phyloP scores from a whole-genome alignment of 148 eudicot species.

The Limonium bicolor region DNA sequence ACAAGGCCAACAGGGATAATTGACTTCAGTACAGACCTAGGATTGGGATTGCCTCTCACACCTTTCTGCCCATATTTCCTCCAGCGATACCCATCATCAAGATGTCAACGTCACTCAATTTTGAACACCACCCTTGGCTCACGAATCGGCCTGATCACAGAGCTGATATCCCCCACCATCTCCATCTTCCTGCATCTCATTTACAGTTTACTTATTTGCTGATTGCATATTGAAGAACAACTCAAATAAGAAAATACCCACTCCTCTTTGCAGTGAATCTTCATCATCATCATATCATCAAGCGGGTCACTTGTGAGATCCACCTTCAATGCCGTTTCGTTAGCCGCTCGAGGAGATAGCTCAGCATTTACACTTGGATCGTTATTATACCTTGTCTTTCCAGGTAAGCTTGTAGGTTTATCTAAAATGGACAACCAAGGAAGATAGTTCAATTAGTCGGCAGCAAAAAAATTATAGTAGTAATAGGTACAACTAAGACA shows the following conservation, averaged over 20 bases:
- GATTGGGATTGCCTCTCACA: conserved; percentile 96
- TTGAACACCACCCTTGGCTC: conserved; percentile 93
- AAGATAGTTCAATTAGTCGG: not conserved
- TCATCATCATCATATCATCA: conserved; percentile 62
- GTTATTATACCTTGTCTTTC: conserved; percentile 22
- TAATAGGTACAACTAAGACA: too few species aligned
- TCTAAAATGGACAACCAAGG: conserved; percentile 23
- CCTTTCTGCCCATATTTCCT: conserved; percentile 98
- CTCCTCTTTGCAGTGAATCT: conserved; percentile 69
- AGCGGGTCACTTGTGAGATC: conserved; percentile 26
- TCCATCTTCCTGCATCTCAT: conserved; percentile 57
- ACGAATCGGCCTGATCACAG: conserved; percentile 79
- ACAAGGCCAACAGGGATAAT: too few species aligned
- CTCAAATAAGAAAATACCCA: conserved; percentile 10
- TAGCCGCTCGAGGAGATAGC: conserved; percentile 42
- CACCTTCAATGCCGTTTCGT: conserved; percentile 36
- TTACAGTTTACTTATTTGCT: too few species aligned
- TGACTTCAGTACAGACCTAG: conserved; percentile 60
- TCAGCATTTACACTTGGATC: conserved; percentile 42
- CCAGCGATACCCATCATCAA: conserved; percentile 97
- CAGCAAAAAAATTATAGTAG: too few species aligned
- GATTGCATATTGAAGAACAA: not conserved
- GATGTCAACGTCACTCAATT: conserved; percentile 94
- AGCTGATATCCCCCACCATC: conserved; percentile 46
- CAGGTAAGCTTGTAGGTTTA: conserved; percentile 17